Evolutionary conservation across 495 filamentous ascomycete species (phyloP).

Genomic region (Neohortaea acidophila): DNA sequence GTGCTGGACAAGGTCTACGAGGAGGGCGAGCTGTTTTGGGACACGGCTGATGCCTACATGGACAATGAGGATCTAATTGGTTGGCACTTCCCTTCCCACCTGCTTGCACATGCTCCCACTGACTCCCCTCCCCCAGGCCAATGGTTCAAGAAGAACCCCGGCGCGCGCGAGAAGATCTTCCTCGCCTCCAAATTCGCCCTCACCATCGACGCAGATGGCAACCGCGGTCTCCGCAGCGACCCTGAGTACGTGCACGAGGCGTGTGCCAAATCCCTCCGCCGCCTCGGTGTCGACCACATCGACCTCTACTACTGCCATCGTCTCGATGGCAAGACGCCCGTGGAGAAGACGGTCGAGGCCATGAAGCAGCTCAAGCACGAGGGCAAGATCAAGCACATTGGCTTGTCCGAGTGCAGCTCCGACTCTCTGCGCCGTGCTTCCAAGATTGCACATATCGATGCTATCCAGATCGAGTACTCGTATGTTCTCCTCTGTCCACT

Average conservation of each 20-base stretch:
- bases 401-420: constrained; percentile 40
- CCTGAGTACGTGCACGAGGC: constrained; percentile 21
- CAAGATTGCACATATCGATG: constrained; percentile 44
- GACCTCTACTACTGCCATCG: constrained; percentile 46
- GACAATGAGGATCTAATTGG: constrained; percentile 20
- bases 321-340: constrained; percentile 37
- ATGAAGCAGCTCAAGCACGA: constrained; percentile 28
- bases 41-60: constrained; percentile 24
- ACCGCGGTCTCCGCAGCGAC: constrained; percentile 17
- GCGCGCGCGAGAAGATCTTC: constrained; percentile 22
- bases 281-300: constrained; percentile 17
- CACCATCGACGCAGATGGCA: neutral
- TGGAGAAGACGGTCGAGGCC: constrained; percentile 47
- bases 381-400: constrained; percentile 49
- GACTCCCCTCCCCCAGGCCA: constrained; percentile 26
- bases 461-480: constrained; percentile 47
- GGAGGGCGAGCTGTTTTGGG: constrained; percentile 18
- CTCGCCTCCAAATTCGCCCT: constrained; percentile 23
- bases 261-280: constrained; percentile 13
- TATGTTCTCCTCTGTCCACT: neutral
- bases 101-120: too few species aligned
- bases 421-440: constrained; percentile 43
- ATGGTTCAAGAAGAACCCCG: constrained; percentile 21
- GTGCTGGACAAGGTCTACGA: constrained; percentile 20
- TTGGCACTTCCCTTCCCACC: neutral